Conservation (phyloP, 306 rosid species). For the Purshia tridentata region DNA sequence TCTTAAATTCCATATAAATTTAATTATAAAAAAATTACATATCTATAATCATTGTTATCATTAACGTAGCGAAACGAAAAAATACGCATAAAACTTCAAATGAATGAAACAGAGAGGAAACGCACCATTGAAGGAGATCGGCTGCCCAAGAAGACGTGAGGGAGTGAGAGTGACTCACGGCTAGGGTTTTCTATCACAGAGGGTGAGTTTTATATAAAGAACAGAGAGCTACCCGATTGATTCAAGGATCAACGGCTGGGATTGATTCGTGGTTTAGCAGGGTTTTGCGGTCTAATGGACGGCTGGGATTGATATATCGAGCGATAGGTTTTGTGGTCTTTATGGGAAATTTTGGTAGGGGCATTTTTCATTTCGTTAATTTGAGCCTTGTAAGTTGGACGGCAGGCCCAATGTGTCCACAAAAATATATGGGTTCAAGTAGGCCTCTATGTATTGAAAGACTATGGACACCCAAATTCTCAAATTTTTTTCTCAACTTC, state of each 20-base stretch:
- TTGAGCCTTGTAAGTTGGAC: neutral
- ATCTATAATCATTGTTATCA: too few species aligned
- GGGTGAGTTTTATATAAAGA: neutral
- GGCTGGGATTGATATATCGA: neutral
- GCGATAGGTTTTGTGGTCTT: neutral
- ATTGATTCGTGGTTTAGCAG: neutral
- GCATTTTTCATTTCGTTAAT: neutral
- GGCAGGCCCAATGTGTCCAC: neutral
- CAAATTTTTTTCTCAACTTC: too few species aligned
- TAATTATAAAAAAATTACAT: neutral
- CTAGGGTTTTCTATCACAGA: neutral
- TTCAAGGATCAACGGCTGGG: slow-evolving; percentile 2
- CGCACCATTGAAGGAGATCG: slow-evolving; percentile 16
- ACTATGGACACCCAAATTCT: too few species aligned
- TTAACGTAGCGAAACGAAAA: neutral
- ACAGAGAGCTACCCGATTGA: neutral
- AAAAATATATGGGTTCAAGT: neutral
- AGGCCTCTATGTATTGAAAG: too few species aligned
- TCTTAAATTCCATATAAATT: neutral
- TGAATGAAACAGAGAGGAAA: neutral
- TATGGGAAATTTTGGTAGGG: neutral
- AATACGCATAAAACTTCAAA: neutral
- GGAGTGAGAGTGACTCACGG: slow-evolving; percentile 1
- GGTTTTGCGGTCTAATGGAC: neutral
- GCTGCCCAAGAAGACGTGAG: neutral